A percentile compares a stretch with the other conserved stretches of the same genome.
These are phyloP conservation scores for Oligophagozyma castellii DNA, from an alignment of 1,139 yeast genomes.

Conservation along the genomic window DNA sequence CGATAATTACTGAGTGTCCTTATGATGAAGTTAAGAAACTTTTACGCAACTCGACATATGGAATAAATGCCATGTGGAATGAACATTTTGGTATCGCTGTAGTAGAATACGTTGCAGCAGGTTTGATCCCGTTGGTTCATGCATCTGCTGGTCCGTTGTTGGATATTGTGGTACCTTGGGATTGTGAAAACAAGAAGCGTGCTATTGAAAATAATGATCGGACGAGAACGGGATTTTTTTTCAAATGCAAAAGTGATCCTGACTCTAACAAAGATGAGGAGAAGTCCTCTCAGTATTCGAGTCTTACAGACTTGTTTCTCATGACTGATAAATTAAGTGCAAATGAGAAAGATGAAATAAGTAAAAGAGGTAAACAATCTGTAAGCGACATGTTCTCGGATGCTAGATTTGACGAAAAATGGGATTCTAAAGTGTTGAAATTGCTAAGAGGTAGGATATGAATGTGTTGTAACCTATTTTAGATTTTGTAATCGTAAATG, in stretches of 20 bases:
- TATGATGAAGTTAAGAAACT: conserved; percentile 46
- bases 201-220: conserved; percentile 14
- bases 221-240: conserved; percentile 55
- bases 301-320: conserved; percentile 34
- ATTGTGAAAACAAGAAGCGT: conserved; percentile 23
- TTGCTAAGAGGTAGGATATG: too few relatives aligned
- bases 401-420: conserved; percentile 40
- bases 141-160: conserved; percentile 89
- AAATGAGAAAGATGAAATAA: conserved; percentile 30
- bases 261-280: conserved; percentile 22
- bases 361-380: conserved; percentile 38
- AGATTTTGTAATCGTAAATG: too few relatives aligned
- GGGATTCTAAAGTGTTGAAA: too few relatives aligned
- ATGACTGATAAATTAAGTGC: conserved; percentile 30
- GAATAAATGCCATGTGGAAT: conserved; percentile 97
- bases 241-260: conserved; percentile 57
- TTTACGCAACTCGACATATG: conserved; percentile 51
- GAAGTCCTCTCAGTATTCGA: conserved; percentile 29
- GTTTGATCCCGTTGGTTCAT: conserved; percentile 79
- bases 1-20: conserved; percentile 64
- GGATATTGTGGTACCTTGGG: conserved; percentile 64
- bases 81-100: conserved; percentile 98
- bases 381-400: conserved; percentile 57
- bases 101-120: conserved; percentile 83
- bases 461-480: too few relatives aligned